A percentile compares a stretch with the other conserved stretches of the same genome.
Conservation (phyloP, 768 basidiomycete species). For the Suillus clintonianus region DNA sequence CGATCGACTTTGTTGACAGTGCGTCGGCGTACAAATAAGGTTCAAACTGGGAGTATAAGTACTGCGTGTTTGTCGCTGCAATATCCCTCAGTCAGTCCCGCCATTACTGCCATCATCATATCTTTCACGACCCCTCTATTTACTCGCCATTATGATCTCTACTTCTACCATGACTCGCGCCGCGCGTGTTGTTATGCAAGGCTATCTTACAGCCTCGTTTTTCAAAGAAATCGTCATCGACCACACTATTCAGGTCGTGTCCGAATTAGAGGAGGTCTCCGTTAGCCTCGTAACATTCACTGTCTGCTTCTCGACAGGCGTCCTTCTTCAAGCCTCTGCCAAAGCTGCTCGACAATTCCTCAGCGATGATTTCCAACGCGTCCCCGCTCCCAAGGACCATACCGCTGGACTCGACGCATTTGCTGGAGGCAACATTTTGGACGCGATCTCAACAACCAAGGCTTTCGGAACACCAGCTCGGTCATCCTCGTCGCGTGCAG, state of each 20-base stretch:
- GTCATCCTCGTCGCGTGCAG: not conserved
- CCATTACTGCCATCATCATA: too few species aligned
- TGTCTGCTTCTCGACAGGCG: not conserved
- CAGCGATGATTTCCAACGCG: not conserved
- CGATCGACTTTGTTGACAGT: too few species aligned
- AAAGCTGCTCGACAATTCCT: not conserved
- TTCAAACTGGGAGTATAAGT: too few species aligned
- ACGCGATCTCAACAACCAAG: not conserved
- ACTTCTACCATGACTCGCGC: too few species aligned
- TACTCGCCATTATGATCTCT: not conserved
- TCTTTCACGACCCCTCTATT: too few species aligned
- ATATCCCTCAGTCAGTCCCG: too few species aligned
- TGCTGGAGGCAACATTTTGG: too few species aligned
- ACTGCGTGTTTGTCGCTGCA: too few species aligned
- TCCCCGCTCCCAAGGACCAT: not conserved
- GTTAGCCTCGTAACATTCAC: not conserved
- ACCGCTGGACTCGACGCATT: not conserved
- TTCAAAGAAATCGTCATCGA: not conserved
- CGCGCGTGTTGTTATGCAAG: not conserved
- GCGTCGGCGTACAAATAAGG: too few species aligned
- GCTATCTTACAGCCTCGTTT: too few species aligned
- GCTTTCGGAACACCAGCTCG: not conserved
- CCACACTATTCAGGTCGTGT: not conserved
- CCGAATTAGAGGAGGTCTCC: not conserved
- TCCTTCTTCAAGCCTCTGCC: not conserved